These are phyloP conservation scores for Ophiosphaerella narmari DNA, from an alignment of 2,329 filamentous ascomycete genomes.

Conservation along the genomic window DNA sequence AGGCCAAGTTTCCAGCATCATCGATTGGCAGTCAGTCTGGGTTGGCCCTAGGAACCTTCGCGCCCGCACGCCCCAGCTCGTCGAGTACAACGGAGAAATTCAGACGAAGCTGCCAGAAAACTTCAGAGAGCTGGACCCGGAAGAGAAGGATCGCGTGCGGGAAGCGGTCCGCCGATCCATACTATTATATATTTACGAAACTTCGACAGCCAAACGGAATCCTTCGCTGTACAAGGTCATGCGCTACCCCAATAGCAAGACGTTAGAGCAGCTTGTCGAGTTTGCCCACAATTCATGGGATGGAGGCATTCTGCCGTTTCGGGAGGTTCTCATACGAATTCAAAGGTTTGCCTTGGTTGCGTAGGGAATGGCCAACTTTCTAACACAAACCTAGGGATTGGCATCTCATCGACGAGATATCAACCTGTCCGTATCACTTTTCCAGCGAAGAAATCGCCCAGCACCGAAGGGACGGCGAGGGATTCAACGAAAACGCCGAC, in stretches of 20 bases:
- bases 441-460: slow-evolving; percentile 19
- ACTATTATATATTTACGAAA: slow-evolving; percentile 35
- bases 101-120: slow-evolving; percentile 31
- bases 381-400: slow-evolving; percentile 23
- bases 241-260: slow-evolving; percentile 26
- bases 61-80: slow-evolving; percentile 30
- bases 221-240: slow-evolving; percentile 30
- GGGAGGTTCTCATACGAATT: slow-evolving; percentile 38
- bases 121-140: slow-evolving; percentile 24
- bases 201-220: slow-evolving; percentile 31
- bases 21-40: slow-evolving; percentile 51
- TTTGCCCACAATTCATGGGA: slow-evolving; percentile 40
- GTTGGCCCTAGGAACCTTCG: slow-evolving; percentile 29
- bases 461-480: slow-evolving; percentile 26
- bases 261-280: slow-evolving; percentile 28
- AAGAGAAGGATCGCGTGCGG: slow-evolving; percentile 30
- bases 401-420: slow-evolving; percentile 30
- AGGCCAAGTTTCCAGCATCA: slow-evolving; percentile 44
- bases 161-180: slow-evolving; percentile 31
- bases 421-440: slow-evolving; percentile 35
- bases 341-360: slow-evolving; percentile 25
- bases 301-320: slow-evolving; percentile 37
- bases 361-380: no score
- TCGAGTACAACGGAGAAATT: slow-evolving; percentile 36
- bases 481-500: slow-evolving; percentile 39